Percentiles rank a stretch among this genome's conserved stretches.
phyloP scores from a whole-genome alignment of 768 basidiomycete genomes.

The Serendipita sp. region DNA sequence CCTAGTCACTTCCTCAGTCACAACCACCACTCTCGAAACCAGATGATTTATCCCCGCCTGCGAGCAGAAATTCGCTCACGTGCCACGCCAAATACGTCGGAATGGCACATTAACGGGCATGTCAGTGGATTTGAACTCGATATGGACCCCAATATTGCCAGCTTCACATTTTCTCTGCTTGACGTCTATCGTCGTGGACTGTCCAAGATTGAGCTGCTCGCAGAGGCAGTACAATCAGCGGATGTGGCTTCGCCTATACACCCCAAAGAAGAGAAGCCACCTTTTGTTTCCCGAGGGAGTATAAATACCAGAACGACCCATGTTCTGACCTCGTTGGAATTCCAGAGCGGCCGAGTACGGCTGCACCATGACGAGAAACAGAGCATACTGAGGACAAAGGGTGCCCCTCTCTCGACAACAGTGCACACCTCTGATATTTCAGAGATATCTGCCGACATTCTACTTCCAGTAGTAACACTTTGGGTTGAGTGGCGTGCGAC shows the following conservation, averaged over 20 bases:
- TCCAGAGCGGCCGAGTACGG: conserved; percentile 72
- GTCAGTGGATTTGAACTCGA: conserved; percentile 79
- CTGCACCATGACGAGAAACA: conserved; percentile 40
- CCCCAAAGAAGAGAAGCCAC: neutral
- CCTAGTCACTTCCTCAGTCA: conserved; percentile 55
- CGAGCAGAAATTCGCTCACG: conserved; percentile 51
- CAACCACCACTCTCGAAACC: conserved; percentile 50
- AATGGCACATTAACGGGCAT: conserved; percentile 45
- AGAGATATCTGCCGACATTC: conserved; percentile 11
- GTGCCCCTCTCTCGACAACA: conserved; percentile 6
- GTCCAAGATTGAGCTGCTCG: neutral
- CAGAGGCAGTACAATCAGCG: neutral
- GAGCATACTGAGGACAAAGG: conserved; percentile 24
- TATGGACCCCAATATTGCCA: conserved; percentile 63
- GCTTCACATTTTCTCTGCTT: conserved; percentile 62
- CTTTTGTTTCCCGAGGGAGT: neutral
- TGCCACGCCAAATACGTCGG: conserved; percentile 29
- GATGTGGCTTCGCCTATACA: neutral
- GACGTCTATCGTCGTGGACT: conserved; percentile 71
- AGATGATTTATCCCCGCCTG: conserved; percentile 68
- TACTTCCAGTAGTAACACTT: conserved; percentile 57
- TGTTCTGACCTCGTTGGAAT: conserved; percentile 50
- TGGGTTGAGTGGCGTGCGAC: conserved; percentile 69
- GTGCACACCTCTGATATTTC: neutral
- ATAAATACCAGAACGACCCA: conserved; percentile 29